These are phyloP conservation scores for Trichoderma sp. DNA, from an alignment of 2,329 filamentous ascomycete species.

Conservation along the genomic window DNA sequence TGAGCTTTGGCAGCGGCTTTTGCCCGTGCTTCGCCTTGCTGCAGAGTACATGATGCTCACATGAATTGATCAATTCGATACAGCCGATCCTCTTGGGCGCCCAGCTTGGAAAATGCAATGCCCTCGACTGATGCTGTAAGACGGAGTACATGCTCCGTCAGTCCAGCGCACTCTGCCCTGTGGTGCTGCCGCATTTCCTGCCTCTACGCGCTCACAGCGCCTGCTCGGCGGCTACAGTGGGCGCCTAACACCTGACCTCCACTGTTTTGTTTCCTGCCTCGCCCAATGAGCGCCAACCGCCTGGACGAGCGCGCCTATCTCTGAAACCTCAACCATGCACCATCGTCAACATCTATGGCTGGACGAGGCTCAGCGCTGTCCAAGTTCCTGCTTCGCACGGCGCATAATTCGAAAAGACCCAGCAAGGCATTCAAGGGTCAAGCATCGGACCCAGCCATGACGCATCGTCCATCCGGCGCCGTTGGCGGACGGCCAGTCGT, in stretches of 20 bases:
- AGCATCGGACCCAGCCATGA: background rate
- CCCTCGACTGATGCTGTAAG: background rate
- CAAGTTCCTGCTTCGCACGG: background rate
- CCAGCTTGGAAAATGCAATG: background rate
- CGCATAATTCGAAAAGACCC: background rate
- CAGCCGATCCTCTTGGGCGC: background rate
- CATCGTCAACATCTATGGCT: slow-evolving; percentile 1
- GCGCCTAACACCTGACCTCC: background rate
- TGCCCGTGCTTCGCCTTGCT: background rate
- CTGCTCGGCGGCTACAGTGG: slow-evolving; percentile 9
- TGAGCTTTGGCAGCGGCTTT: background rate
- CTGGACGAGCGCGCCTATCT: slow-evolving; percentile 32
- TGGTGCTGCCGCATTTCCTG: background rate
- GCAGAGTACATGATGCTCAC: background rate
- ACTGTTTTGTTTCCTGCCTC: background rate
- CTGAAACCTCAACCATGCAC: slow-evolving; percentile 32
- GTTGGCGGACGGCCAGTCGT: slow-evolving; percentile 19
- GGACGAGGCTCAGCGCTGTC: background rate
- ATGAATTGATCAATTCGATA: background rate
- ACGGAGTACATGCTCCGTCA: background rate
- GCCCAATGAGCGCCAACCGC: slow-evolving; percentile 30
- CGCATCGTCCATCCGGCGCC: background rate
- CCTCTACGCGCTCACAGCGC: background rate
- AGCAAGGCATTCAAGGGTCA: background rate
- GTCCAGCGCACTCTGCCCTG: background rate